phyloP scores from a whole-genome alignment of 78 protist genomes.

The Protostelium mycophagum region DNA sequence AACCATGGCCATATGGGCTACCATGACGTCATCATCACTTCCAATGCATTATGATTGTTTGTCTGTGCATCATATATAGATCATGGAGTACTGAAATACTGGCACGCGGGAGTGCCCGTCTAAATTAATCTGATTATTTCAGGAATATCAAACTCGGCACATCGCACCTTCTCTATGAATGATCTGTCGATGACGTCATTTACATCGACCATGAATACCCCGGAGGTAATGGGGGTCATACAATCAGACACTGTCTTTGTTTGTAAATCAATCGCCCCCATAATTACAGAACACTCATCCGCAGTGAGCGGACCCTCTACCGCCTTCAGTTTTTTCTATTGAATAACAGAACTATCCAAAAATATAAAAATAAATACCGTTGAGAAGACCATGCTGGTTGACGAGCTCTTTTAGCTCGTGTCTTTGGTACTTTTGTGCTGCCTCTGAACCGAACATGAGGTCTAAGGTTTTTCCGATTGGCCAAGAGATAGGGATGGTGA shows the following conservation, averaged over 20 bases:
- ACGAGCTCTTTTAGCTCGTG: conserved; percentile 41
- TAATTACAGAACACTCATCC: conserved; percentile 21
- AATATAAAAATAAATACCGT: neutral
- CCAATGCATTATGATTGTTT: too few species aligned
- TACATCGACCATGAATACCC: conserved; percentile 39
- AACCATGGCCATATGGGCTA: conserved; percentile 22
- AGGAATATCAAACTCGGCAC: neutral
- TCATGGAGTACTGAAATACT: neutral
- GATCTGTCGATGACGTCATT: conserved; percentile 1
- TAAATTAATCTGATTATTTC: neutral
- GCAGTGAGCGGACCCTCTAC: conserved; percentile 3
- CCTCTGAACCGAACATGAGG: conserved; percentile 37
- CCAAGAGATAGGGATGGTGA: conserved; percentile 27
- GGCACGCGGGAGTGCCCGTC: neutral
- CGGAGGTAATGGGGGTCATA: conserved; percentile 53
- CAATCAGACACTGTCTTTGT: neutral
- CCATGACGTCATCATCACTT: neutral
- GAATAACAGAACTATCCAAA: neutral
- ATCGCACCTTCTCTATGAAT: conserved; percentile 1
- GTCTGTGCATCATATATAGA: neutral
- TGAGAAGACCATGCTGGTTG: conserved; percentile 5
- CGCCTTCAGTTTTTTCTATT: too few species aligned
- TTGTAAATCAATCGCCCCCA: conserved; percentile 31
- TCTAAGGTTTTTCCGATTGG: conserved; percentile 47
- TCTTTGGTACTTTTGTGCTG: conserved; percentile 20